Percentiles rank a stretch among this genome's conserved stretches.
Evolutionary conservation across 1,284 basidiomycete species (phyloP).

Genomic region (Ganoderma leucocontextum): DNA sequence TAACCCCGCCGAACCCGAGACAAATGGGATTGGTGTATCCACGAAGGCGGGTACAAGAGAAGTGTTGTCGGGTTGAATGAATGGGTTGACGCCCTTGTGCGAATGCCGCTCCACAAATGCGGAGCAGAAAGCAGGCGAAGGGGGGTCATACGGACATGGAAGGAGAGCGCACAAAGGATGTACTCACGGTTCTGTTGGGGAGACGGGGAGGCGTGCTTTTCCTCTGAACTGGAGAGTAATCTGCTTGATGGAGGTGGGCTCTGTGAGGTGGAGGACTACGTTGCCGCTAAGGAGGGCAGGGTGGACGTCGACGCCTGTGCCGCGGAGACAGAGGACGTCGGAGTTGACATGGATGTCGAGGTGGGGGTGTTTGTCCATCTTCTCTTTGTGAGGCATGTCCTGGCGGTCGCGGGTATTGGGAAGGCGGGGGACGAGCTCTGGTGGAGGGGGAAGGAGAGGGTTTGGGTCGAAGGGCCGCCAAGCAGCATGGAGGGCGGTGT

Average conservation of each 20-base stretch:
- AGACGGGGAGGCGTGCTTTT: conserved; percentile 78
- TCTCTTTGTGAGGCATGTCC: conserved; percentile 49
- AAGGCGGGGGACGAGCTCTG: conserved; percentile 39
- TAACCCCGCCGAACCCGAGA: neutral
- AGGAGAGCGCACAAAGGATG: conserved; percentile 7
- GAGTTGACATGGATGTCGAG: conserved; percentile 82
- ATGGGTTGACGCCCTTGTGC: conserved; percentile 18
- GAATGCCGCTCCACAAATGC: conserved; percentile 8
- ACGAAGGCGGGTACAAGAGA: conserved; percentile 16
- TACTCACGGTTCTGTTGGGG: conserved; percentile 72
- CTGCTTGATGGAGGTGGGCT: conserved; percentile 87
- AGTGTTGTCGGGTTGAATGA: conserved; percentile 7
- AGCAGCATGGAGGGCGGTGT: conserved; percentile 45
- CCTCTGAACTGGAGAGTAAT: conserved; percentile 86
- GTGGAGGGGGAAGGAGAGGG: conserved; percentile 39
- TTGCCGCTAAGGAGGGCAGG: conserved; percentile 80
- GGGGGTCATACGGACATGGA: conserved; percentile 21
- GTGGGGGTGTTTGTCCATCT: conserved; percentile 56
- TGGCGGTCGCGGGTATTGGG: conserved; percentile 43
- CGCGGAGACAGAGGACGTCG: conserved; percentile 76
- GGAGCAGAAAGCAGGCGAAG: conserved; percentile 21
- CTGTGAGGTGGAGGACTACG: conserved; percentile 79
- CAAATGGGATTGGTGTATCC: conserved; percentile 10
- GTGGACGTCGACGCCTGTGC: conserved; percentile 85
- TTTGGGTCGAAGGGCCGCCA: conserved; percentile 37